Evolutionary conservation across 179 eudicot genomes (phyloP).

Genomic region (Spergularia azorica): DNA sequence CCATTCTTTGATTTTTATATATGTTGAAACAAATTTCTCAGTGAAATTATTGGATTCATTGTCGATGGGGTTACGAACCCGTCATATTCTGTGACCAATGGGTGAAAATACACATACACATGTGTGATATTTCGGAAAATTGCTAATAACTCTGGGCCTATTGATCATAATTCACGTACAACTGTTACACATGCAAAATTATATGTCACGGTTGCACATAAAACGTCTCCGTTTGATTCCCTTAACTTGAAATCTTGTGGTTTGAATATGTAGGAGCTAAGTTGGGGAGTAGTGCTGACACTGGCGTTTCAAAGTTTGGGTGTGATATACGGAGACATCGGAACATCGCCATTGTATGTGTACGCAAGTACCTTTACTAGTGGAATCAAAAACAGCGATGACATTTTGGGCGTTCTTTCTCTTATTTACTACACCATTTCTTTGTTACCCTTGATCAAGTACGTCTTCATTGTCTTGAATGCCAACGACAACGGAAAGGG

Average conservation of each 20-base stretch:
- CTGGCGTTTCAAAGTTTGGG: constrained; percentile 87
- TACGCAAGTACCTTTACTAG: constrained; percentile 52
- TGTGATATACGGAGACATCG: constrained; percentile 78
- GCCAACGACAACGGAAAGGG: constrained; percentile 90
- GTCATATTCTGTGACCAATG: too few relatives aligned
- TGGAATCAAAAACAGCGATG: constrained; percentile 59
- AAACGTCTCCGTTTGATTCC: too few relatives aligned
- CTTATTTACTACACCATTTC: constrained; percentile 75
- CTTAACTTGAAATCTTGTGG: background rate
- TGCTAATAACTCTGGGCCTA: too few relatives aligned
- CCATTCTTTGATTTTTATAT: too few relatives aligned
- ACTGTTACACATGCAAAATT: too few relatives aligned
- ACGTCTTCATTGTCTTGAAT: constrained; percentile 68
- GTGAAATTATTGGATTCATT: too few relatives aligned
- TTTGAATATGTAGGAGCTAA: constrained; percentile 21
- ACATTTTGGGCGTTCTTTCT: constrained; percentile 68
- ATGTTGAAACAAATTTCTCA: too few relatives aligned
- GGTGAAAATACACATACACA: too few relatives aligned
- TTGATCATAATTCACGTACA: too few relatives aligned
- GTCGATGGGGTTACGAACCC: too few relatives aligned
- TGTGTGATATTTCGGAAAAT: too few relatives aligned
- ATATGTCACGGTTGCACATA: too few relatives aligned
- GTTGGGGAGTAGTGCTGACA: constrained; percentile 47
- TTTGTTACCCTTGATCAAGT: constrained; percentile 65
- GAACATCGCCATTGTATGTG: constrained; percentile 83